Conservation (phyloP, 2,329 filamentous ascomycete species). For the Claviceps sp. region DNA sequence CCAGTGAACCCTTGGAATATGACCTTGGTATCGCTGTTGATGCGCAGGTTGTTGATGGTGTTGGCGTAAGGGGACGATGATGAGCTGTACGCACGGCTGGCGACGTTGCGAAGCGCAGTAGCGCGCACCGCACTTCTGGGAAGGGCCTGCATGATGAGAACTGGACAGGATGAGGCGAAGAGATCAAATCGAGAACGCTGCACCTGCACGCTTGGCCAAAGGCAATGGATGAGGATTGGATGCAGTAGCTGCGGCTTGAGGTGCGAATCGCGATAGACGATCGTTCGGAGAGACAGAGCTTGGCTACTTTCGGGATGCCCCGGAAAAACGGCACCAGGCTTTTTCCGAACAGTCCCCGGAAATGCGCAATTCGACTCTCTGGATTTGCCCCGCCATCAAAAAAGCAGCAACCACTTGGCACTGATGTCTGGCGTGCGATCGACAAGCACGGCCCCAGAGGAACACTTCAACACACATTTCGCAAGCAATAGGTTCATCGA, state of each 20-base stretch:
- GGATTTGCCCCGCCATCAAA: conserved; percentile 2
- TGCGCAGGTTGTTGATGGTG: conserved; percentile 76
- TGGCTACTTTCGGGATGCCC: conserved; percentile 9
- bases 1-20: conserved; percentile 96
- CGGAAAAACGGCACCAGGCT: conserved; percentile 12
- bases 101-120: conserved; percentile 51
- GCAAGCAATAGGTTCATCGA: background rate
- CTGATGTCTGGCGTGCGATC: background rate
- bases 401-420: background rate
- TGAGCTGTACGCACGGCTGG: conserved; percentile 50
- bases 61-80: conserved; percentile 54
- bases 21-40: conserved; percentile 87
- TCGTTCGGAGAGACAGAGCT: conserved; percentile 5
- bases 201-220: conserved; percentile 9
- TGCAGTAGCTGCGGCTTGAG: conserved; percentile 9
- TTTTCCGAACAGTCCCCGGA: conserved; percentile 11
- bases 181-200: conserved; percentile 5
- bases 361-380: conserved; percentile 4
- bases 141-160: conserved; percentile 70
- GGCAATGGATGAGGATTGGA: conserved; percentile 11
- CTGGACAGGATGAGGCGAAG: conserved; percentile 7
- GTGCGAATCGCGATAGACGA: conserved; percentile 9
- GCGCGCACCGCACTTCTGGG: conserved; percentile 54
- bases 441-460: background rate
- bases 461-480: background rate